Evolutionary conservation across 495 filamentous ascomycete species (phyloP).

Genomic region (Hypomontagnella monticulosa): DNA sequence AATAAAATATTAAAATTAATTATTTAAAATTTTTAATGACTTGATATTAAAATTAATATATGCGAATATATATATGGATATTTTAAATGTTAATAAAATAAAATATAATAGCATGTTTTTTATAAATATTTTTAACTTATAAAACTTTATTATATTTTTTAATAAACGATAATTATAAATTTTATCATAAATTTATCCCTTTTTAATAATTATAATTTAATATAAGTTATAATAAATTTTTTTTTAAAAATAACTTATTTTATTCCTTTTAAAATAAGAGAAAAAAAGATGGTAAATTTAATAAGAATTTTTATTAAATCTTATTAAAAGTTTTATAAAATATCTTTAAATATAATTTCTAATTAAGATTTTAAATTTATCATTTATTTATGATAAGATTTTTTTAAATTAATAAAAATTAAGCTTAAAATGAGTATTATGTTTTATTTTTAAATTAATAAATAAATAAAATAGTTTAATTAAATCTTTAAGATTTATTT

Average conservation of each 20-base stretch:
- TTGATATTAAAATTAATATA: background rate
- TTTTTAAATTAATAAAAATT: background rate
- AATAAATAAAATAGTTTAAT: background rate
- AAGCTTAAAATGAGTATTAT: background rate
- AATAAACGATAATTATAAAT: background rate
- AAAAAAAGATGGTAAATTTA: background rate
- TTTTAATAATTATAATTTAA: background rate
- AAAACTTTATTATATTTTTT: background rate
- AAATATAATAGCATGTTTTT: background rate
- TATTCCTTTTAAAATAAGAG: background rate
- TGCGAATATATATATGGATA: background rate
- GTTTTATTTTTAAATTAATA: conserved; percentile 3
- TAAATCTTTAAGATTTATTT: conserved; percentile 1
- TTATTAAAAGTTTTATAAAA: background rate
- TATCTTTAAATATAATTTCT: background rate
- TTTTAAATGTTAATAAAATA: background rate
- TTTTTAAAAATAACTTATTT: no score
- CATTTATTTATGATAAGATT: background rate
- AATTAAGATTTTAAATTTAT: conserved; percentile 1
- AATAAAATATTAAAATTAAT: background rate
- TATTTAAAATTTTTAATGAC: background rate
- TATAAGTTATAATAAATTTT: background rate
- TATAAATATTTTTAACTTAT: background rate
- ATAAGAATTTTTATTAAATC: background rate
- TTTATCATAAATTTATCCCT: background rate